These are phyloP conservation scores for Populus hybrid DNA, from an alignment of 441 rosid species.

Conservation along the genomic window DNA sequence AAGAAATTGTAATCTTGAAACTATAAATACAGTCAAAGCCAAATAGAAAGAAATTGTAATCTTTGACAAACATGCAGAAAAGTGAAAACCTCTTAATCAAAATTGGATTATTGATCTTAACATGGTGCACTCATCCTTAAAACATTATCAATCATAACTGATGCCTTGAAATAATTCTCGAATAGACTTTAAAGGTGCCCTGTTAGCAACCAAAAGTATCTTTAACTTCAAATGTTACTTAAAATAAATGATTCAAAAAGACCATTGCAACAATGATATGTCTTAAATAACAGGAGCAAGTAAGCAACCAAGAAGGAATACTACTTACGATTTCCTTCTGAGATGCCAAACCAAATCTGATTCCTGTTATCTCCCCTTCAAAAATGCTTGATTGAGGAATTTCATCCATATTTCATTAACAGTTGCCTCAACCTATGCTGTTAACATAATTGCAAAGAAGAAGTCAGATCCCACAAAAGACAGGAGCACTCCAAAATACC, in stretches of 20 bases:
- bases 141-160: not conserved
- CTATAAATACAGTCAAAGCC: not conserved
- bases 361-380: constrained; percentile 76
- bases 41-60: not conserved
- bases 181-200: not conserved
- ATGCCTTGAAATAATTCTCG: not conserved
- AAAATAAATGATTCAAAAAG: not conserved
- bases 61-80: not conserved
- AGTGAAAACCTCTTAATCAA: not conserved
- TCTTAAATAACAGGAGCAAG: constrained; percentile 2
- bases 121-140: too few species aligned
- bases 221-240: not conserved
- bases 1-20: too few species aligned
- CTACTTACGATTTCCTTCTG: constrained; percentile 74
- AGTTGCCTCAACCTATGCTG: constrained; percentile 5
- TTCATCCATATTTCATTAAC: constrained; percentile 52
- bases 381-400: constrained; percentile 34
- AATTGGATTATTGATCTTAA: not conserved
- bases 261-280: constrained; percentile 6
- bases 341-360: constrained; percentile 69
- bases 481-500: not conserved
- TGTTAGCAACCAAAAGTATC: not conserved
- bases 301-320: constrained; percentile 13
- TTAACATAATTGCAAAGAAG: not conserved
- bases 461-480: not conserved